Evolutionary conservation across 225 moss, liverwort and hornwort species (phyloP), one percentile per base, ranked within the genome.

Genomic region (Ulota crispa): DNA sequence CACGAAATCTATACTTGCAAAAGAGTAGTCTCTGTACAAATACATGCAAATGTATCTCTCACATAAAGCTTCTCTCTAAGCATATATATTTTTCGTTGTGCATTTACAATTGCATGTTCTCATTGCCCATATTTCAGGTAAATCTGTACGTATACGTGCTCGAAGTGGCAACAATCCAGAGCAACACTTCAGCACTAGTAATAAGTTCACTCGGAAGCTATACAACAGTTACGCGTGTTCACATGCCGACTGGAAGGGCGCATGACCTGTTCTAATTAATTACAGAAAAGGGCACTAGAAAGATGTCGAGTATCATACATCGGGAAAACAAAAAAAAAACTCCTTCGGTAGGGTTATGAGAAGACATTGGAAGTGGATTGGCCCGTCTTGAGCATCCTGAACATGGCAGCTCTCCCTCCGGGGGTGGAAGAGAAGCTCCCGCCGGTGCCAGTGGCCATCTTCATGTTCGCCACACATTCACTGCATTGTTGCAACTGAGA

Each of bases 111-210:
- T 13, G 15, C 28, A 68, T n/a, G 9, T 23, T 15, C 43, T 64
- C 54, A 68, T 50, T 77, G 59, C 63, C 64, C 23, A 28, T 65
- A 64, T 78, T 64, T 62, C 90, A 93, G 87, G 93, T 91, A 67
- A 67, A 78, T 87, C 45, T 88, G 88, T 63, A 93, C 86, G 2
- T 83, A 92, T 83, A 92, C 81, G 80, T 89, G 82, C 78, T 95
- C 26, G 90, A 85, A 43, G 87, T 92, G 66, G 64, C 82, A 53
- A 87, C 82, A 53, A 87, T 92, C 56, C 76, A 87, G 50, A 81
- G 82, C 24, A 87, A 92, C 79, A 87, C 82, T 55, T 87, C 90
- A 39, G 82, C 91, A 8, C 3, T 77, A 39, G 39, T 27, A 15
- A 32, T 75, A 79, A 83, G 86, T 31, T 79, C 60, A 77, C 80